Conservation (phyloP, 2,329 filamentous ascomycete genomes). For the Hymenoscyphus repandus region DNA sequence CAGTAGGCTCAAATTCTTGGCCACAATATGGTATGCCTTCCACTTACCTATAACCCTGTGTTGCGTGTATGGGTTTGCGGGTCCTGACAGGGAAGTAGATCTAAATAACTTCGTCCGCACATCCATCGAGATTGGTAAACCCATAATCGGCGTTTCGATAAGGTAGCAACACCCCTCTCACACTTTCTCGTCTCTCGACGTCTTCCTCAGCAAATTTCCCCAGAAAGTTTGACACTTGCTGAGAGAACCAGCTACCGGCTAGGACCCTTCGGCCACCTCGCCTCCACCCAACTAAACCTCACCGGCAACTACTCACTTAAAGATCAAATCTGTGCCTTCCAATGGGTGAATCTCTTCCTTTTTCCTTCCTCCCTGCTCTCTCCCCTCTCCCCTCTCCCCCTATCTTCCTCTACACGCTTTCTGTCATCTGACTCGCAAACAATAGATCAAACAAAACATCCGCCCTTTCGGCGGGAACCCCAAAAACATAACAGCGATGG, state of each 20-base stretch:
- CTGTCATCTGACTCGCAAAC: not conserved
- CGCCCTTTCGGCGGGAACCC: conserved; percentile 31
- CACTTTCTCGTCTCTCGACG: not conserved
- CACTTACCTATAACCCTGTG: not conserved
- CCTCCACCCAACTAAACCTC: conserved; percentile 10
- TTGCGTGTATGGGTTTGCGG: not conserved
- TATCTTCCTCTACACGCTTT: too few species aligned
- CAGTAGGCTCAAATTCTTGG: conserved; percentile 14
- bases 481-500: conserved; percentile 30
- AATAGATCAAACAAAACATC: conserved; percentile 24
- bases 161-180: conserved; percentile 7
- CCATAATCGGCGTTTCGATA: conserved; percentile 19
- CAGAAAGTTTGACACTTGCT: too few species aligned
- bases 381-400: too few species aligned
- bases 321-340: conserved; percentile 19
- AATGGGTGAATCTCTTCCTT: conserved; percentile 23
- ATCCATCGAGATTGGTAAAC: conserved; percentile 12
- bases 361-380: not conserved
- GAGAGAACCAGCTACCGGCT: conserved; percentile 14
- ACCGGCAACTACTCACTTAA: conserved; percentile 17
- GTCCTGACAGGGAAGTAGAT: conserved; percentile 4
- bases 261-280: conserved; percentile 16
- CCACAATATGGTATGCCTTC: conserved; percentile 20
- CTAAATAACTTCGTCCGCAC: conserved; percentile 8
- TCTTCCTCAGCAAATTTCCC: not conserved